These are phyloP conservation scores for Dianthus caryophyllus DNA, from an alignment of 148 eudicot species.

Conservation along the genomic window DNA sequence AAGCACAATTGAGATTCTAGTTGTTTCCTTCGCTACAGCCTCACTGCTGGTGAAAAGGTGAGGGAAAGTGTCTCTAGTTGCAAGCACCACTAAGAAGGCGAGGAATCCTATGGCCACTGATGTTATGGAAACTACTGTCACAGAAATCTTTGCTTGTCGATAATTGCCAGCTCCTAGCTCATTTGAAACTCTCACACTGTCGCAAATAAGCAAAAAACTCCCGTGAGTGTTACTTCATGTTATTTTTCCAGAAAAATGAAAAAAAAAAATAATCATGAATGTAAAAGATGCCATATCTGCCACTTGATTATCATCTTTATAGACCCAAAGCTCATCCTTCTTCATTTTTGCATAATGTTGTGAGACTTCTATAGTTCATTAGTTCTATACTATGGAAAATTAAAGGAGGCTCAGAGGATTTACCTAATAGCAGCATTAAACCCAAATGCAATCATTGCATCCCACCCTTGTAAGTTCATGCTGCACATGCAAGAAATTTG, in stretches of 20 bases:
- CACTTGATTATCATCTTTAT: conserved; percentile 4
- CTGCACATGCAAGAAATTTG: conserved; percentile 31
- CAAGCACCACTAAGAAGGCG: conserved; percentile 35
- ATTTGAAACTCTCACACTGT: conserved; percentile 72
- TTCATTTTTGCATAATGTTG: not conserved
- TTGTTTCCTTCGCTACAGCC: conserved; percentile 52
- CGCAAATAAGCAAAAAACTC: not conserved
- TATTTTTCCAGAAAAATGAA: not conserved
- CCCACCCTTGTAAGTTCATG: conserved; percentile 84
- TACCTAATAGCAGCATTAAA: conserved; percentile 82
- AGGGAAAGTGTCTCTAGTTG: conserved; percentile 57
- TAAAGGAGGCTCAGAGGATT: not conserved
- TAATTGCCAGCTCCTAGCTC: conserved; percentile 72
- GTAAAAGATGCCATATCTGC: not conserved
- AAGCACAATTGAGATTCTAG: conserved; percentile 43
- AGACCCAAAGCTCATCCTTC: not conserved
- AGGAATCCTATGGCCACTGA: conserved; percentile 49
- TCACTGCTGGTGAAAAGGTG: conserved; percentile 57
- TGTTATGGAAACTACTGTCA: conserved; percentile 47
- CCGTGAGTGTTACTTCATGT: not conserved
- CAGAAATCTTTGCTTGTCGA: conserved; percentile 50
- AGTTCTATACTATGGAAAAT: not conserved
- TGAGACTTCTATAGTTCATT: too few species aligned
- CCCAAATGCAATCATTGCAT: conserved; percentile 72
- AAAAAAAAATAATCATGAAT: not conserved